phyloP scores from a whole-genome alignment of 2,329 filamentous ascomycete genomes.

The Pseudogymnoascus sp. region DNA sequence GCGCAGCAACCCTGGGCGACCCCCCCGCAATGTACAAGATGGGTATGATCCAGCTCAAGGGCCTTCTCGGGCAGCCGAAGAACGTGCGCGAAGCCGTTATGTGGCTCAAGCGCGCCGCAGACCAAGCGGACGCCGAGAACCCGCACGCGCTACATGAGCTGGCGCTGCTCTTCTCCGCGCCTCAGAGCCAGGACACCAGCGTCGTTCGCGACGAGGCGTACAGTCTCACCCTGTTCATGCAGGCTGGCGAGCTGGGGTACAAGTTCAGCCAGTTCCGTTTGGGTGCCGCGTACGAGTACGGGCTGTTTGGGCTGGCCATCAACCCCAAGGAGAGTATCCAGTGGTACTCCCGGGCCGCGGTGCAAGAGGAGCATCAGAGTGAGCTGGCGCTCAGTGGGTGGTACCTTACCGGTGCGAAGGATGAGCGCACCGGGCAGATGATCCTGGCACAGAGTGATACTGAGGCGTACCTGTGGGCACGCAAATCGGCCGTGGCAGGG shows the following conservation, averaged over 20 bases:
- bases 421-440: constrained; percentile 48
- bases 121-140: constrained; percentile 79
- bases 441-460: constrained; percentile 88
- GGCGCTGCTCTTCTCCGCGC: constrained; percentile 55
- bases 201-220: constrained; percentile 77
- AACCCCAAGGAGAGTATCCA: constrained; percentile 79
- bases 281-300: constrained; percentile 84
- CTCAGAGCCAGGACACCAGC: constrained; percentile 51
- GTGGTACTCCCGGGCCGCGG: constrained; percentile 88
- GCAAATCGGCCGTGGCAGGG: constrained; percentile 82
- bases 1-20: constrained; percentile 82
- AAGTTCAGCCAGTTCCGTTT: constrained; percentile 91
- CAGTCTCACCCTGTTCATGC: constrained; percentile 69
- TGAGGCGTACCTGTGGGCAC: constrained; percentile 93
- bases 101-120: constrained; percentile 90
- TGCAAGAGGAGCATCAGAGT: constrained; percentile 88
- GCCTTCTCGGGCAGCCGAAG: constrained; percentile 74
- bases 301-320: constrained; percentile 70
- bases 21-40: constrained; percentile 97
- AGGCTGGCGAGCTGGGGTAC: constrained; percentile 83
- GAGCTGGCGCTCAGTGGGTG: constrained; percentile 81
- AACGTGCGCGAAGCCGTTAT: constrained; percentile 80
- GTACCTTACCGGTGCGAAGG: constrained; percentile 70
- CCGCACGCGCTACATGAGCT: constrained; percentile 93
- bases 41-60: constrained; percentile 91